Evolutionary conservation across 768 basidiomycete species (phyloP), one percentile per base, ranked within the genome.

Genomic region (Russula vinacea): DNA sequence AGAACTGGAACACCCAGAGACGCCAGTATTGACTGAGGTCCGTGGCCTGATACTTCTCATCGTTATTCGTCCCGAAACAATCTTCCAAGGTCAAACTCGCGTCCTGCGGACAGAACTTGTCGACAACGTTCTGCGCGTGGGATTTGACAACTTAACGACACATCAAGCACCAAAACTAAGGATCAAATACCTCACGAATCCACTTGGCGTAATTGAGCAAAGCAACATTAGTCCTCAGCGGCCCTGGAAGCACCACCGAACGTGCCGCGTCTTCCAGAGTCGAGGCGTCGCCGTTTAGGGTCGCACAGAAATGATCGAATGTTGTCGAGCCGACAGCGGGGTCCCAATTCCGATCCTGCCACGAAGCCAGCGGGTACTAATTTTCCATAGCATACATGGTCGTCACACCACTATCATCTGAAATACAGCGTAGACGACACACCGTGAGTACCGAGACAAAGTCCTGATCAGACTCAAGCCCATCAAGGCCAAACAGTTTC

Each of bases 271-370:
- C 62, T 16, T 58, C 37, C 42, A 40, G 2, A 9, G 51, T 56
- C 17, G 66, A 40, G 13, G 59, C 56, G 51, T 67, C 60, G 13
- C 56, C 66, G 14, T 67, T 67, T 58, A 93, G 72, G 1, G 80
- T 74, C 14, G 73, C 74, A 69, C 90, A 92, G 71, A 92, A 92
- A 7, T 82, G 73, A 62, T 87, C 84, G 66, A 92, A 92, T 0
- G 45, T 69, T 3, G 78, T 80, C 69, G 81, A 86, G 32, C 79
- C 81, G 57, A 89, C 82, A 7, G 76, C 75, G 0, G 90, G 87
- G 71, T 96, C 90, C 95, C 95, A 97, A 71, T 88, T 89, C 73
- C 86, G 89, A 5, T 78, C 78, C 76, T 98, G 95, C 90, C 93
- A 97, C 6, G 73, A 77, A 1, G 81, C 83, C 32, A 94, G 77